Evolutionary conservation across 2,329 filamentous ascomycete genomes (phyloP).

Genomic region (Phaeomoniella chlamydospora): DNA sequence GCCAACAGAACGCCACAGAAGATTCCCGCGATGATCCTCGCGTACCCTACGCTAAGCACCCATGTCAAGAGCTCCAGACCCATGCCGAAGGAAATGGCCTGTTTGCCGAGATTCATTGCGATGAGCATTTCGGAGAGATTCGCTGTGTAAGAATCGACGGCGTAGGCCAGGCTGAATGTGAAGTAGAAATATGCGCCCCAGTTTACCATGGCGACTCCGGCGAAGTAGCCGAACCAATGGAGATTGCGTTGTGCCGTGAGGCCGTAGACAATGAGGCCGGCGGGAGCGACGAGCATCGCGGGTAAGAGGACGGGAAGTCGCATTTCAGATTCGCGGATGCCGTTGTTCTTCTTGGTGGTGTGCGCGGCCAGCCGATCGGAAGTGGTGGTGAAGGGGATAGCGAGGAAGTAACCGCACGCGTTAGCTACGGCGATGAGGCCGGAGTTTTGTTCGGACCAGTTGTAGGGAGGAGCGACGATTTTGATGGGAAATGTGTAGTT

Average conservation of each 20-base stretch:
- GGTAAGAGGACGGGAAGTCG: conserved; percentile 19
- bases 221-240: conserved; percentile 29
- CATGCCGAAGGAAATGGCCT: conserved; percentile 40
- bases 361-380: conserved; percentile 23
- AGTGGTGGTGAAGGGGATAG: conserved; percentile 29
- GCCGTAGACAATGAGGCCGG: conserved; percentile 17
- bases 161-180: conserved; percentile 45
- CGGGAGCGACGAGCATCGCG: conserved; percentile 15
- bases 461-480: conserved; percentile 29
- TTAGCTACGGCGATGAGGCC: conserved; percentile 30
- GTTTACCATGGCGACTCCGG: conserved; percentile 33
- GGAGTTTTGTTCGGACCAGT: conserved; percentile 21
- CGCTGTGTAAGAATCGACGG: conserved; percentile 42
- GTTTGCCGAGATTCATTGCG: conserved; percentile 43
- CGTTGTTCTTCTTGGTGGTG: conserved; percentile 20
- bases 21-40: conserved; percentile 35
- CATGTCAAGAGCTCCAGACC: conserved; percentile 36
- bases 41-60: conserved; percentile 34
- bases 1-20: conserved; percentile 33
- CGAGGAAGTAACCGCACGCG: conserved; percentile 20
- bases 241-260: conserved; percentile 16
- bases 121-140: conserved; percentile 51
- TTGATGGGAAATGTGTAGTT: conserved; percentile 36
- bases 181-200: conserved; percentile 41
- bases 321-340: conserved; percentile 27